A percentile compares a stretch with the other conserved stretches of the same genome.
Conservation (phyloP, 2,329 filamentous ascomycete genomes). For the Fusarium nodosum region DNA sequence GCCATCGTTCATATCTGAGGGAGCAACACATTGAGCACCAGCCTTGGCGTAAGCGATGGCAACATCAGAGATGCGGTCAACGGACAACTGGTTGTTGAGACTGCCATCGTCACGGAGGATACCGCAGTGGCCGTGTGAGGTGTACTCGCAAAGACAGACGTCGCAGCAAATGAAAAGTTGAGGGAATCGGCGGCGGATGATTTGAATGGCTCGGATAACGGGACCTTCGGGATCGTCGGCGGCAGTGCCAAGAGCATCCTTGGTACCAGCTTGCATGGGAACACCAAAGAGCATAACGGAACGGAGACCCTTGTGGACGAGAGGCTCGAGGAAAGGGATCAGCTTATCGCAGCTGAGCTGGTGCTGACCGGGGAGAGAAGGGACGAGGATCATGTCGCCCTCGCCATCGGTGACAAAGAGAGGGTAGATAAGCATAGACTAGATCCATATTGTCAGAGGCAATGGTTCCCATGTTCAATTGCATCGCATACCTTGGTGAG, state of each 20-base stretch:
- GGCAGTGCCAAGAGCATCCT: slow-evolving; percentile 91
- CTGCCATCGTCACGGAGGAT: slow-evolving; percentile 93
- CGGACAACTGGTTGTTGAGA: slow-evolving; percentile 92
- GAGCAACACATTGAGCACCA: slow-evolving; percentile 95
- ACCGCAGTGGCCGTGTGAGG: slow-evolving; percentile 96
- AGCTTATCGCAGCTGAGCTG: slow-evolving; percentile 90
- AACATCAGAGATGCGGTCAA: slow-evolving; percentile 96
- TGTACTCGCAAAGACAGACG: slow-evolving; percentile 99
- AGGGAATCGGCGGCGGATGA: slow-evolving; percentile 87
- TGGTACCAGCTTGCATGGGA: slow-evolving; percentile 81
- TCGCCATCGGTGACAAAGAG: slow-evolving; percentile 96
- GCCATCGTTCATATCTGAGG: slow-evolving; percentile 99
- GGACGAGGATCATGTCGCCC: slow-evolving; percentile 90
- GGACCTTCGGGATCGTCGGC: slow-evolving; percentile 95
- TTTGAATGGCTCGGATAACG: slow-evolving; percentile 87
- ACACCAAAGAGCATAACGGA: slow-evolving; percentile 98
- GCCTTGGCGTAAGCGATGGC: slow-evolving; percentile 97
- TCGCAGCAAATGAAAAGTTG: slow-evolving; percentile 92
- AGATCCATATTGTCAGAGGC: slow-evolving; percentile 36
- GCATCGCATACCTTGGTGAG: slow-evolving; percentile 77
- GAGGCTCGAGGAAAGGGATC: slow-evolving; percentile 84
- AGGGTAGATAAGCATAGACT: slow-evolving; percentile 99
- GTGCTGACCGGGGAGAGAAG: slow-evolving; percentile 90
- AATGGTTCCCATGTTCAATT: neutral
- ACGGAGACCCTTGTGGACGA: slow-evolving; percentile 89